These are phyloP conservation scores for Rhodotorula sp. DNA, from an alignment of 1,284 basidiomycete genomes.

Conservation along the genomic window DNA sequence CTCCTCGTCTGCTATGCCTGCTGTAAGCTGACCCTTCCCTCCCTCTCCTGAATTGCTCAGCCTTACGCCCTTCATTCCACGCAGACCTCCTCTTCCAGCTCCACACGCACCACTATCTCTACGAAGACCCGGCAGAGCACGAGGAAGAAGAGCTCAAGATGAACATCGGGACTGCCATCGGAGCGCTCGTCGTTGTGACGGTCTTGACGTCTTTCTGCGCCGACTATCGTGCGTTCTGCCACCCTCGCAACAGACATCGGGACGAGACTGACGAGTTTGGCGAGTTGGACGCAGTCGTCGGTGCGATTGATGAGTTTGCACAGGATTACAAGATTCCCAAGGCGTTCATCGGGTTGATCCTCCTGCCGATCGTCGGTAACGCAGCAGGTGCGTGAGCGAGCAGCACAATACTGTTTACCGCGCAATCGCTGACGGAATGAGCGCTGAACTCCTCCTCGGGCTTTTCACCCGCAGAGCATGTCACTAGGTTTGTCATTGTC, in stretches of 20 bases:
- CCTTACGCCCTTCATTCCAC: slow-evolving; percentile 48
- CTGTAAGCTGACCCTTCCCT: slow-evolving; percentile 49
- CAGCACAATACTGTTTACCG: background rate
- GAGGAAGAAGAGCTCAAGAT: slow-evolving; percentile 63
- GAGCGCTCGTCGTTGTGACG: slow-evolving; percentile 60
- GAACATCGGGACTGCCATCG: slow-evolving; percentile 65
- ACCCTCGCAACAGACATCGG: slow-evolving; percentile 61
- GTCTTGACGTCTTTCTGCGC: slow-evolving; percentile 82
- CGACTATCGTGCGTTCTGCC: slow-evolving; percentile 55
- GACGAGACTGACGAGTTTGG: slow-evolving; percentile 88
- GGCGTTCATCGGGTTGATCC: slow-evolving; percentile 65
- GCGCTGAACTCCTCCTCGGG: background rate
- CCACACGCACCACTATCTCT: slow-evolving; percentile 57
- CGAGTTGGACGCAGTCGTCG: slow-evolving; percentile 64
- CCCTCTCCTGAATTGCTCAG: rapidly evolving
- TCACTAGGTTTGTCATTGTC: slow-evolving; percentile 51
- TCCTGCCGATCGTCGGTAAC: slow-evolving; percentile 58
- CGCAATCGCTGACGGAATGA: background rate
- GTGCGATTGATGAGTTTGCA: slow-evolving; percentile 85
- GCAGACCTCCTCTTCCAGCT: slow-evolving; percentile 54
- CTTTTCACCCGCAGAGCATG: slow-evolving; percentile 57
- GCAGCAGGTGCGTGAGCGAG: slow-evolving; percentile 43
- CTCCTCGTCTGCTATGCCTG: slow-evolving; percentile 77
- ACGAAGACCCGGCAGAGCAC: slow-evolving; percentile 53
- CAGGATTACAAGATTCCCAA: slow-evolving; percentile 75